phyloP scores from a whole-genome alignment of 2,329 filamentous ascomycete species.

The Pseudonectria buxi region DNA sequence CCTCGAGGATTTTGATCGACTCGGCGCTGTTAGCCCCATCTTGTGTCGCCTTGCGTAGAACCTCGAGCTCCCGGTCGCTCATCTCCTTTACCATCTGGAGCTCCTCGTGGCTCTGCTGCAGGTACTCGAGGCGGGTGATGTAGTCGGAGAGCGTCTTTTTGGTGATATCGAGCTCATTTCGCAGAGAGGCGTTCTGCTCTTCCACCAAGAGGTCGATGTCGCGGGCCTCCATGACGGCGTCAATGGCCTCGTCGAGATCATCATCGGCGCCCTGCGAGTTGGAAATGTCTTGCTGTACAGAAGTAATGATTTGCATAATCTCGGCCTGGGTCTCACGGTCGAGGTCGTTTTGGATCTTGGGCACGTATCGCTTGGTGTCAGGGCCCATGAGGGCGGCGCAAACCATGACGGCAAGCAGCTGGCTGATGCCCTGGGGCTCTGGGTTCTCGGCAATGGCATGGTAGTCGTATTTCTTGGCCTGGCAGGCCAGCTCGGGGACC shows the following conservation, averaged over 20 bases:
- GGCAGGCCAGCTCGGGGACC: slow-evolving; percentile 43
- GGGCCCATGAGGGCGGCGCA: slow-evolving; percentile 54
- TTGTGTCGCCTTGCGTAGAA: slow-evolving; percentile 42
- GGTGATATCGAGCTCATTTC: slow-evolving; percentile 44
- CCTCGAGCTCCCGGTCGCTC: slow-evolving; percentile 46
- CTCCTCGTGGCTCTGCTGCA: slow-evolving; percentile 58
- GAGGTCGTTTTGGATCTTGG: slow-evolving; percentile 34
- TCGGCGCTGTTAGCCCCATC: slow-evolving; percentile 47
- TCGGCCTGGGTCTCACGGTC: slow-evolving; percentile 38
- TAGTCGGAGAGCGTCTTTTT: slow-evolving; percentile 54
- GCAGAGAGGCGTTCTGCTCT: slow-evolving; percentile 45
- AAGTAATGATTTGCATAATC: slow-evolving; percentile 39
- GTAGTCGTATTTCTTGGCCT: slow-evolving; percentile 49
- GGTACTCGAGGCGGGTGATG: slow-evolving; percentile 51
- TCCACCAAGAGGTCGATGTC: slow-evolving; percentile 52
- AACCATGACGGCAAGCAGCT: slow-evolving; percentile 57
- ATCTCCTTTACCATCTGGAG: slow-evolving; percentile 57
- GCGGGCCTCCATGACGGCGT: slow-evolving; percentile 36
- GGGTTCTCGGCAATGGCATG: slow-evolving; percentile 52
- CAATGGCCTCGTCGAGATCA: slow-evolving; percentile 32
- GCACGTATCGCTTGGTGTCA: slow-evolving; percentile 48
- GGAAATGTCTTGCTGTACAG: slow-evolving; percentile 32
- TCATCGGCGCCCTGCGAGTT: slow-evolving; percentile 30
- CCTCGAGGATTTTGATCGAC: slow-evolving; percentile 47
- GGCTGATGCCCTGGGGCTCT: slow-evolving; percentile 46